phyloP scores from a whole-genome alignment of 75 land plant genomes.

The Ceratopteris richardii region DNA sequence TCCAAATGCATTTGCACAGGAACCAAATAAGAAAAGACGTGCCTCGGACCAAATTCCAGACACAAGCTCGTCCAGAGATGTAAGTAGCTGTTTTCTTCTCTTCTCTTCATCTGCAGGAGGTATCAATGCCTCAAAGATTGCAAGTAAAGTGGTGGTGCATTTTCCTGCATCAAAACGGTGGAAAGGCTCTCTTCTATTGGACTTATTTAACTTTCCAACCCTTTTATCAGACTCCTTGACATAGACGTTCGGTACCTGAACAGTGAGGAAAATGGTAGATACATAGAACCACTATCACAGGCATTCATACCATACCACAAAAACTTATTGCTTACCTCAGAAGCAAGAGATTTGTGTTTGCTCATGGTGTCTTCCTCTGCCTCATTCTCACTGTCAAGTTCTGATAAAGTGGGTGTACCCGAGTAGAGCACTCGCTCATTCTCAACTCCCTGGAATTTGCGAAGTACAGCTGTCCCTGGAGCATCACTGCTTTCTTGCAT shows the following conservation, averaged over 20 bases:
- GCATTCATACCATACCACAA: background rate
- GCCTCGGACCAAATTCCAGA: constrained; percentile 74
- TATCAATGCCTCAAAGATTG: constrained; percentile 57
- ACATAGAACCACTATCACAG: background rate
- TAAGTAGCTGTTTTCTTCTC: constrained; percentile 53
- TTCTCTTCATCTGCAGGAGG: constrained; percentile 76
- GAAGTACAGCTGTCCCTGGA: background rate
- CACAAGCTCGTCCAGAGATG: constrained; percentile 50
- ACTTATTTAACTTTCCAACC: constrained; percentile 31
- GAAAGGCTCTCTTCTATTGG: constrained; percentile 21
- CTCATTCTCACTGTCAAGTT: constrained; percentile 20
- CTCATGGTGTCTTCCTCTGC: background rate
- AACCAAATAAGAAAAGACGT: constrained; percentile 70
- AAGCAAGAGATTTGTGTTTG: too few relatives aligned
- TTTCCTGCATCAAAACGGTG: constrained; percentile 56
- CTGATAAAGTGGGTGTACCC: constrained; percentile 9
- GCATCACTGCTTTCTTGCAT: background rate
- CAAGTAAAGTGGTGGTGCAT: constrained; percentile 46
- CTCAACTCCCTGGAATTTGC: background rate
- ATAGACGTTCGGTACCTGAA: constrained; percentile 4
- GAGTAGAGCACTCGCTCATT: background rate
- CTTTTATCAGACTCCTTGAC: constrained; percentile 35
- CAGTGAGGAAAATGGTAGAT: background rate
- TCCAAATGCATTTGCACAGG: constrained; percentile 94
- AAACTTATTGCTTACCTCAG: constrained; percentile 1